Evolutionary conservation across 495 filamentous ascomycete species (phyloP).

Genomic region (Ascodesmis nigricans): DNA sequence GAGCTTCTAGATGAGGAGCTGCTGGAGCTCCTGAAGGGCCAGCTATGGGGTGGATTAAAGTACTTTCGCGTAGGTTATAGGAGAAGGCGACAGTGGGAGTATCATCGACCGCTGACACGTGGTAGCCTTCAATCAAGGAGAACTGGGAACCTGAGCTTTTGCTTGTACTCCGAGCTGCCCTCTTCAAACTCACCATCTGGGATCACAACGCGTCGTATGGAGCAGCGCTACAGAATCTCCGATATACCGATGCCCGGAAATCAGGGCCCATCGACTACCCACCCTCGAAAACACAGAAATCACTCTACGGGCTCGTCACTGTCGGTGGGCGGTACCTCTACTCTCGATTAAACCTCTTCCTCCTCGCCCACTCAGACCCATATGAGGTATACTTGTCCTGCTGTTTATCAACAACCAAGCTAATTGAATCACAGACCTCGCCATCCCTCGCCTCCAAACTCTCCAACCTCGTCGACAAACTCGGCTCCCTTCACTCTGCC

Average conservation of each 20-base stretch:
- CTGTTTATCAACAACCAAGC: not conserved
- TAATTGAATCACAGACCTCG: constrained; percentile 19
- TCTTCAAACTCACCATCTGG: constrained; percentile 94
- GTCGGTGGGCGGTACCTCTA: constrained; percentile 58
- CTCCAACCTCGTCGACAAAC: constrained; percentile 41
- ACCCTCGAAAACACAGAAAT: constrained; percentile 58
- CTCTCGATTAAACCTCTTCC: constrained; percentile 16
- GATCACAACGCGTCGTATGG: constrained; percentile 90
- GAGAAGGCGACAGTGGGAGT: not conserved
- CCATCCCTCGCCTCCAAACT: constrained; percentile 13
- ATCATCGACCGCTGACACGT: no score
- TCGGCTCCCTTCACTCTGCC: constrained; percentile 52
- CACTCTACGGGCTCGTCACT: constrained; percentile 58
- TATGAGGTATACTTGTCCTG: constrained; percentile 10
- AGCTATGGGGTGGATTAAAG: constrained; percentile 74
- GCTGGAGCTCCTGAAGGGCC: constrained; percentile 57
- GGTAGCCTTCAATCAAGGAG: constrained; percentile 26
- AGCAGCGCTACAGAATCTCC: constrained; percentile 72
- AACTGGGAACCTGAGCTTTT: constrained; percentile 52
- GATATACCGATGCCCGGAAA: constrained; percentile 65
- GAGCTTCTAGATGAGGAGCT: constrained; percentile 91
- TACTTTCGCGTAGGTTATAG: constrained; percentile 47
- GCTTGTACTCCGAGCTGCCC: constrained; percentile 46
- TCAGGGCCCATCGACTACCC: constrained; percentile 36
- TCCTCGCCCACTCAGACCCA: constrained; percentile 16